Evolutionary conservation across 2,329 filamentous ascomycete genomes (phyloP), one percentile per base, ranked within the genome.

Genomic region (Grosmannia clavigera): DNA sequence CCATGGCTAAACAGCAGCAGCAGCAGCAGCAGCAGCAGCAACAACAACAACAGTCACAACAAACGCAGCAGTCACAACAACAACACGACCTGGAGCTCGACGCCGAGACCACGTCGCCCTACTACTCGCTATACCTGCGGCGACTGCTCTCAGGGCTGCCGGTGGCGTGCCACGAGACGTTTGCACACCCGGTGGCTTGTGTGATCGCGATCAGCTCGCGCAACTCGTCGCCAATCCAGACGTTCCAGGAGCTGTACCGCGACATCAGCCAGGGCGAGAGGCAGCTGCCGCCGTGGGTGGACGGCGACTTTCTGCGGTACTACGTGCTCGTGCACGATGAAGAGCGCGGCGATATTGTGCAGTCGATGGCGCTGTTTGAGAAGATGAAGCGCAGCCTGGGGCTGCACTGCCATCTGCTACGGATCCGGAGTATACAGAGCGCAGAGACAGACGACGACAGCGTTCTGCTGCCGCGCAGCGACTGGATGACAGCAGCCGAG

Each of bases 311-410:
- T 71, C 76, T 99, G 64, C 83, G 94, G 64, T 99, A 99, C 72
- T 99, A 99, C 72, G 89, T 99, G 19, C 78, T 99, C 51, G 87
- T 99, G 22, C 94, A 99, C 68, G 94, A 99, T 67, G 95, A 99
- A 73, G 94, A 99, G 69, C 85, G 84, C 63, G 92, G 96, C 68
- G 92, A 99, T 70, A 95, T 97, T 63, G 83, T 84, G 46, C 88
- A 91, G 72, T 95, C 92, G 14, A 92, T 92, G 72, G 83, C 85
- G 22, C 78, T 97, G 33, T 99, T 96, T 72, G 94, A 99, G 67
- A 90, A 96, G 72, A 99, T 99, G 95, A 99, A 97, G 74, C 85
- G 94, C n/a, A 90, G 96, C 73, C 90, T 99, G 64, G 94, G 94
- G 1, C 77, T 97, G 55, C 92, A 99, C 72, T 99, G 94, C 70